Conservation (phyloP, 2,329 filamentous ascomycete genomes). For the Nemania serpens region DNA sequence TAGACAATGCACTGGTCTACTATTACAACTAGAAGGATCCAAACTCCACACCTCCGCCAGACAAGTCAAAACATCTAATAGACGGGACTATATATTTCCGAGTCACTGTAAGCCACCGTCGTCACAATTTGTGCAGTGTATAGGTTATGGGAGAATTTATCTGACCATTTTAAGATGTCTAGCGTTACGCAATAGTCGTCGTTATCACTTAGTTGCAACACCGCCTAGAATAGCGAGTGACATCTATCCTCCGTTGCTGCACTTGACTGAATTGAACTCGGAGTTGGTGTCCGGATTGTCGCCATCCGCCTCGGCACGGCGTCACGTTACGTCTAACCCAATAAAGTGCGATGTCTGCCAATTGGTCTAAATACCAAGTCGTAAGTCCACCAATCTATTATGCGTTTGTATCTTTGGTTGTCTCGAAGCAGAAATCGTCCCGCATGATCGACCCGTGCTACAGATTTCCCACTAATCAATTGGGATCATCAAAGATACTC, state of each 20-base stretch:
- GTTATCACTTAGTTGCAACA: background rate
- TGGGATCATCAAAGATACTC: background rate
- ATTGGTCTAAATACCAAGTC: background rate
- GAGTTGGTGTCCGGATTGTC: conserved; percentile 22
- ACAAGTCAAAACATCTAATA: background rate
- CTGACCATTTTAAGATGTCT: background rate
- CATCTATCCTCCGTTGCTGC: conserved; percentile 7
- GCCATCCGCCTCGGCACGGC: conserved; percentile 30
- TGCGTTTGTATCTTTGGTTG: background rate
- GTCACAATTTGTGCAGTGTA: background rate
- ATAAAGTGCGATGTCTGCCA: conserved; percentile 9
- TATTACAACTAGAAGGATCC: too few species aligned
- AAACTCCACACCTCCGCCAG: too few species aligned
- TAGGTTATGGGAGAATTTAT: background rate
- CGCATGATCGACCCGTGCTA: conserved; percentile 1
- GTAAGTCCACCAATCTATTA: conserved; percentile 24
- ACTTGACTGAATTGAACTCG: conserved; percentile 11
- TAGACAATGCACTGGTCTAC: too few species aligned
- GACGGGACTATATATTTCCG: background rate
- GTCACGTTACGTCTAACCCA: conserved; percentile 13
- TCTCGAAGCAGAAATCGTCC: background rate
- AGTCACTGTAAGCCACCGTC: background rate
- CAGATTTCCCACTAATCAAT: conserved; percentile 21
- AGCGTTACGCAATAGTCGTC: background rate
- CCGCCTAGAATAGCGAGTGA: conserved; percentile 4